Conservation (phyloP, 805 yeast genomes). For the Priceomyces castillae region DNA sequence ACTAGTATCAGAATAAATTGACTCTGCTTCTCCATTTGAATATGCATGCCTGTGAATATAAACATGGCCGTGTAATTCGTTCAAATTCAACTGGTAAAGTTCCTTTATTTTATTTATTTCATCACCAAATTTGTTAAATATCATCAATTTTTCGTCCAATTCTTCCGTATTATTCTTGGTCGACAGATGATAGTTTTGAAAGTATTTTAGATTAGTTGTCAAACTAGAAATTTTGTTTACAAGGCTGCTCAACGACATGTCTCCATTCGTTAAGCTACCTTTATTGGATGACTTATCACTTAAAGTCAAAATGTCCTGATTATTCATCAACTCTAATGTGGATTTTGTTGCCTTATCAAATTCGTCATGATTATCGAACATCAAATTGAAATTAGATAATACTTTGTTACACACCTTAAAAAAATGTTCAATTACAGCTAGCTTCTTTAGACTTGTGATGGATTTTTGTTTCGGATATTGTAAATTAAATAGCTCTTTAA, state of each 20-base stretch:
- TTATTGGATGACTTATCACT: not conserved
- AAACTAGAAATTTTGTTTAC: constrained; percentile 30
- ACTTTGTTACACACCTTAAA: constrained; percentile 23
- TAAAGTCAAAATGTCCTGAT: constrained; percentile 16
- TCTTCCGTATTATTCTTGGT: constrained; percentile 20
- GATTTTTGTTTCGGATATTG: constrained; percentile 4
- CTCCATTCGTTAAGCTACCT: constrained; percentile 1
- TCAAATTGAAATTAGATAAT: constrained; percentile 18
- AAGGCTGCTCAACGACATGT: constrained; percentile 22
- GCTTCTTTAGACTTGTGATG: constrained; percentile 15
- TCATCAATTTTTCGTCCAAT: constrained; percentile 33
- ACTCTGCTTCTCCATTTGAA: not conserved
- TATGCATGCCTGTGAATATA: constrained; percentile 1
- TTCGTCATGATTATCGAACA: constrained; percentile 28
- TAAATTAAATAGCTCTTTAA: constrained; percentile 20
- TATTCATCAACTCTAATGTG: constrained; percentile 7
- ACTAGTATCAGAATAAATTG: constrained; percentile 3
- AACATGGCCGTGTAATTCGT: constrained; percentile 23
- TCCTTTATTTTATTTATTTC: constrained; percentile 29
- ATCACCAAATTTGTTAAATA: constrained; percentile 33
- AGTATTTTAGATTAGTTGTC: constrained; percentile 34
- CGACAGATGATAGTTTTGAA: constrained; percentile 36
- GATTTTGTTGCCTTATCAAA: constrained; percentile 2
- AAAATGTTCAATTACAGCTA: constrained; percentile 16
- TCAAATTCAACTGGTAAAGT: constrained; percentile 27